Evolutionary conservation across 2,329 filamentous ascomycete genomes (phyloP).

Genomic region (Trematosphaeria pertusa): DNA sequence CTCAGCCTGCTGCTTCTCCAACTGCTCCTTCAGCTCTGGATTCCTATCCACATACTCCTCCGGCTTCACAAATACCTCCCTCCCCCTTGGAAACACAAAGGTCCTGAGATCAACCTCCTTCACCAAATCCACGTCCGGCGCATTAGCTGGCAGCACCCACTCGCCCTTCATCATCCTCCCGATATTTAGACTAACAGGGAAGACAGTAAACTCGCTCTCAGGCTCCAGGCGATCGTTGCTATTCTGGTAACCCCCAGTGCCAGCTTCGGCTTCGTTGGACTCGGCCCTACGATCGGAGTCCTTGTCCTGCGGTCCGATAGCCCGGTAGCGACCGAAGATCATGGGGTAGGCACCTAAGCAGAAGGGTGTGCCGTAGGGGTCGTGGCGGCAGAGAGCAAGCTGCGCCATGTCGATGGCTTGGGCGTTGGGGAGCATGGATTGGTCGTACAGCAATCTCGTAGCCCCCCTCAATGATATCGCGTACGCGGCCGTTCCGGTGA

Average conservation of each 20-base stretch:
- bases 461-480: slow-evolving; percentile 18
- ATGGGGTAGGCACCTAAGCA: slow-evolving; percentile 22
- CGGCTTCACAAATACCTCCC: slow-evolving; percentile 7
- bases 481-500: slow-evolving; percentile 16
- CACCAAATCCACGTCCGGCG: slow-evolving; percentile 8
- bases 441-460: slow-evolving; percentile 18
- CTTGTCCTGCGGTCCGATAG: slow-evolving; percentile 15
- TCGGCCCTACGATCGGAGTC: slow-evolving; percentile 18
- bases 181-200: slow-evolving; percentile 16
- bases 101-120: slow-evolving; percentile 14
- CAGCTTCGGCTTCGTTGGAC: slow-evolving; percentile 6
- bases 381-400: slow-evolving; percentile 11
- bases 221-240: slow-evolving; percentile 4
- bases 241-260: background rate
- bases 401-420: slow-evolving; percentile 19
- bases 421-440: slow-evolving; percentile 16
- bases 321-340: slow-evolving; percentile 19
- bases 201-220: slow-evolving; percentile 18
- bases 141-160: slow-evolving; percentile 5
- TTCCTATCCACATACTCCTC: slow-evolving; percentile 13
- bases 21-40: background rate
- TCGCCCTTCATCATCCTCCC: slow-evolving; percentile 12
- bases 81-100: slow-evolving; percentile 15
- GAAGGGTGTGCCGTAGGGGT: slow-evolving; percentile 9
- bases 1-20: background rate